phyloP scores from a whole-genome alignment of 306 rosid genomes.

The Chamaecrista fasciculata region DNA sequence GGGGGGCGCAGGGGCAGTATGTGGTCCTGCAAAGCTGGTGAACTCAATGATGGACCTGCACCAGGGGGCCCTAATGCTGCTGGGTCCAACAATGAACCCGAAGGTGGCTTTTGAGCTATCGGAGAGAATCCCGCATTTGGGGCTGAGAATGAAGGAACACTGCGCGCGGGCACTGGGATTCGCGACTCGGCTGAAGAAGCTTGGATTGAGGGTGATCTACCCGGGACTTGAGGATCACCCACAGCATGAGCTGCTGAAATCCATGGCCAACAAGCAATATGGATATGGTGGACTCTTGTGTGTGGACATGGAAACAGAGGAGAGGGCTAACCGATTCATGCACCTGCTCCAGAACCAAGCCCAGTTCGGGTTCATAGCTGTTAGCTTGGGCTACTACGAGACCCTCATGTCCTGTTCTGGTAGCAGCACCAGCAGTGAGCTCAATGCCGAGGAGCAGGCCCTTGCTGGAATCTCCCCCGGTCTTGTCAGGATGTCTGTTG shows the following conservation, averaged over 20 bases:
- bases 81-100: slow-evolving; percentile 94
- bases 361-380: slow-evolving; percentile 89
- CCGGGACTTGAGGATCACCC: slow-evolving; percentile 89
- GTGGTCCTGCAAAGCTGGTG: slow-evolving; percentile 73
- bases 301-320: slow-evolving; percentile 88
- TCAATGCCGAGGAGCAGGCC: slow-evolving; percentile 53
- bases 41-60: slow-evolving; percentile 92
- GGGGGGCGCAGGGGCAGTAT: slow-evolving; percentile 94
- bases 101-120: slow-evolving; percentile 90
- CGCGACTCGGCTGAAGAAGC: slow-evolving; percentile 54
- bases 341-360: slow-evolving; percentile 58
- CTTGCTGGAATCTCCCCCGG: slow-evolving; percentile 90
- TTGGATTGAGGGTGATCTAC: slow-evolving; percentile 72
- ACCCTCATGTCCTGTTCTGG: slow-evolving; percentile 95
- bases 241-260: slow-evolving; percentile 52
- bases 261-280: slow-evolving; percentile 58
- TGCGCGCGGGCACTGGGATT: slow-evolving; percentile 56
- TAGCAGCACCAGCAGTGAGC: slow-evolving; percentile 86
- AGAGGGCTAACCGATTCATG: slow-evolving; percentile 75
- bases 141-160: slow-evolving; percentile 79
- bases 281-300: slow-evolving; percentile 84
- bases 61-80: slow-evolving; percentile 83
- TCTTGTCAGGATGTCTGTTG: slow-evolving; percentile 73
- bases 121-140: slow-evolving; percentile 80
- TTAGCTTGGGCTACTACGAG: slow-evolving; percentile 86